Conservation (phyloP, 192 early-diverging fungal genomes). For the Gorgonomyces haynaldii region DNA sequence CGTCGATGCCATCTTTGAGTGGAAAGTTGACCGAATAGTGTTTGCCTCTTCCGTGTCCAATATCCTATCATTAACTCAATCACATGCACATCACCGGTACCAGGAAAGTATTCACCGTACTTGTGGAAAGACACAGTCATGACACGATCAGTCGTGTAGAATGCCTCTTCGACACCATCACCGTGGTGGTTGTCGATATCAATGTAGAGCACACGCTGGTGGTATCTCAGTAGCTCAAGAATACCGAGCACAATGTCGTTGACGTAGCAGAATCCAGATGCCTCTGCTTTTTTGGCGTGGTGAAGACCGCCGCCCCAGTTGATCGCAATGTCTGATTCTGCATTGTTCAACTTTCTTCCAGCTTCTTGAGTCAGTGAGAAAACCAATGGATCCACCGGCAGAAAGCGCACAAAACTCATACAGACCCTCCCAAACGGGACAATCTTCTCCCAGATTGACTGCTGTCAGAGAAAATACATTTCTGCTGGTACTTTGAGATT, state of each 20-base stretch:
- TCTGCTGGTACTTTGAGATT: constrained; percentile 27
- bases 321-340: constrained; percentile 80
- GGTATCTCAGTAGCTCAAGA: constrained; percentile 68
- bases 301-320: constrained; percentile 99
- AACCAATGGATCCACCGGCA: constrained; percentile 81
- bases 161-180: constrained; percentile 96
- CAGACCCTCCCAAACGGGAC: constrained; percentile 93
- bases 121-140: constrained; percentile 98
- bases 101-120: constrained; percentile 92
- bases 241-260: constrained; percentile 96
- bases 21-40: constrained; percentile 95
- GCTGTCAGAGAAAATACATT: constrained; percentile 22
- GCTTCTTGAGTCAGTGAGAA: constrained; percentile 43
- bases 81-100: constrained; percentile 87
- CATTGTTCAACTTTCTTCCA: constrained; percentile 66
- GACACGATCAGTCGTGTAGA: constrained; percentile 79
- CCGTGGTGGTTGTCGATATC: constrained; percentile 98
- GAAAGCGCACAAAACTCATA: constrained; percentile 91
- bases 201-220: constrained; percentile 82
- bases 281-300: constrained; percentile 77
- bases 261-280: constrained; percentile 95
- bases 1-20: constrained; percentile 84
- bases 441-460: constrained; percentile 95
- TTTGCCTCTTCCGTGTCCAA: constrained; percentile 80
- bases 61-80: constrained; percentile 50